Evolutionary conservation across 306 rosid genomes (phyloP), one percentile per base, ranked within the genome.

Genomic region (Prinsepia uniflora): DNA sequence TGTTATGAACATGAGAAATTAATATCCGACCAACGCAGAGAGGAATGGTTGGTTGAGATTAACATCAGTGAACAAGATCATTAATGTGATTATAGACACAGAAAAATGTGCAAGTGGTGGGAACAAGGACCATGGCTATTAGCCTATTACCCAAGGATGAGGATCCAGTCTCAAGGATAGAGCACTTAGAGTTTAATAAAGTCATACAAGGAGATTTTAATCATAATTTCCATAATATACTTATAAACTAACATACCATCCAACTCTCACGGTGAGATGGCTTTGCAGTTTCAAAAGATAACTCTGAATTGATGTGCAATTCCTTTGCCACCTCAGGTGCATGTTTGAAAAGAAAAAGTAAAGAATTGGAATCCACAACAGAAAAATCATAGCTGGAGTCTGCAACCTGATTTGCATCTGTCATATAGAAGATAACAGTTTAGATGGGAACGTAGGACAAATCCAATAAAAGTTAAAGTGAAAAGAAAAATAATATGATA

Each of bases 331-430:
- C 91, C 56, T 89, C 86, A 50, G 99, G 97, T 56, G 89, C 91
- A 71, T 95, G 68, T 71, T 89, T 87, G 84, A 89, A 89, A 75
- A 95, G 77, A 82, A 95, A 95, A 72, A 8, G 84, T 69, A 95
- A 83, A 12, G 96, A 91, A 85, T 95, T 95, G 84, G 99, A 91
- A 86, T 95, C 99, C 77, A 86, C 84, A 22, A 95, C 97, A 73
- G 97, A 80, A 47, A 95, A 79, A 65, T 95, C 97, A 75, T 83
- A 95, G 49, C 86, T 91, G 74, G 99, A 83, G 60, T 95, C 90
- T 72, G 82, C 68, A 68, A 91, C 77, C 77, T 63, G 86, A 80
- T 85, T 86, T 52, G 84, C 69, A 78, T 83, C 99, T 95, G 90
- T 71, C 79, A 86, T 57, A 65, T 49, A 52, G 69, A 82, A 63